Base-by-base conservation (phyloP, 2,329 filamentous ascomycete species). In the Endocalyx cinctus region DNA sequence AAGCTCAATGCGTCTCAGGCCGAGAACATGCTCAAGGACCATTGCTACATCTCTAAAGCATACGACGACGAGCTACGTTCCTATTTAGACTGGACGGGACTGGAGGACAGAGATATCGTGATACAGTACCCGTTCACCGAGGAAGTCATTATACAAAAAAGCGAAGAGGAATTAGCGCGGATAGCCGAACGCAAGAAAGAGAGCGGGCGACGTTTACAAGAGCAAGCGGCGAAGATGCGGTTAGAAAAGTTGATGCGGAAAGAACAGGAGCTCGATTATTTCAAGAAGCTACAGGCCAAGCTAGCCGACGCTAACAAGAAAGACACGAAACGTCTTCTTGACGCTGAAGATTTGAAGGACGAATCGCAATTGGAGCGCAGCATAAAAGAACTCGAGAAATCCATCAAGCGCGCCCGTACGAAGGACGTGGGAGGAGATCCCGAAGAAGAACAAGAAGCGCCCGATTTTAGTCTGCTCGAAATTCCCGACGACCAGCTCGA, bases 141-240 rank as follows among this genome's bases (percentile, higher is more conserved):
- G 60, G 89, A 95, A 45, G 70, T 97, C 3, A 69, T 96, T 2
- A 64, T 89, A 1, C 86, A 95, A 56, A 98, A 98, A 66, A 92
- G 84, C 2, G 87, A 94, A 54, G 92, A 97, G 57, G 92, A 98
- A 58, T 73, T 98, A 12, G 87, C 86, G 3, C 75, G 80, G 25
- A 87, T 94, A 43, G 88, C 90, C 10, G 92, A 98, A 67, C 84
- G 90, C 57, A 87, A 94, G 55, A 94, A 94, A 58, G 92, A 98
- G 62, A 92, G 87, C 47, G 92, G 92, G 0, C 74, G 92, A 43
- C 74, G 94, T 28, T 58, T 98, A 17, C 92, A 98, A 59, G 88
- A 96, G 51, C 92, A 98, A 60, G 92, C 92, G 0, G 90, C 90
- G 8, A 97, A 95, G 62, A 95, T 96, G 87, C 82, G 92, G 6